Percentiles rank a stretch among this genome's conserved stretches.
phyloP scores from a whole-genome alignment of 1,139 yeast genomes.

The Tardiomyces digboiensis region DNA sequence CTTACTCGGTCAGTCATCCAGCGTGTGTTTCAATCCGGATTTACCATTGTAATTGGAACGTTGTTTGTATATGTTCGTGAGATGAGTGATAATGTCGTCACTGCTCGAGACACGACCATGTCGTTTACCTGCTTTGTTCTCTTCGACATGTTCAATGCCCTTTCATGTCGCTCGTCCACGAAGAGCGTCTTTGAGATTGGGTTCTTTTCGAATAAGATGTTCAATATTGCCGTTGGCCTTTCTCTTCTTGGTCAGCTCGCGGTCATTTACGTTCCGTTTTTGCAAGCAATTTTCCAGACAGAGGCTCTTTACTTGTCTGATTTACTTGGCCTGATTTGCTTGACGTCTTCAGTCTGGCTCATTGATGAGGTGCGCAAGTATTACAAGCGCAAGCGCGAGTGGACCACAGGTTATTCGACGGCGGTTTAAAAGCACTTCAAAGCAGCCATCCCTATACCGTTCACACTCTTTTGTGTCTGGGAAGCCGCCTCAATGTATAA shows the following conservation, averaged over 20 bases:
- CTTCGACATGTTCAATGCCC: constrained; percentile 93
- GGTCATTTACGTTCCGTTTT: constrained; percentile 87
- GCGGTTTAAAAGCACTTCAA: constrained; percentile 11
- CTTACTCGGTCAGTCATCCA: constrained; percentile 57
- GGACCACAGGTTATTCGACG: constrained; percentile 13
- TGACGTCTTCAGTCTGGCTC: constrained; percentile 76
- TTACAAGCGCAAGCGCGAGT: constrained; percentile 15
- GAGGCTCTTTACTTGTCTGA: constrained; percentile 73
- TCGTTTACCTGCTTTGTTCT: constrained; percentile 94
- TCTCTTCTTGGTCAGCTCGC: constrained; percentile 87
- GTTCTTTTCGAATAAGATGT: constrained; percentile 67
- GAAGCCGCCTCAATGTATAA: too few relatives aligned
- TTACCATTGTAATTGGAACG: constrained; percentile 66
- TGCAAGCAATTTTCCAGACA: constrained; percentile 88
- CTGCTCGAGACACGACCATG: constrained; percentile 97
- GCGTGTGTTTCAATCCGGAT: constrained; percentile 68
- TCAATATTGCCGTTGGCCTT: constrained; percentile 86
- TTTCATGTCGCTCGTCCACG: constrained; percentile 80
- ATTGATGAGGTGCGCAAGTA: constrained; percentile 77
- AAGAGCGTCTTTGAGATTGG: constrained; percentile 80
- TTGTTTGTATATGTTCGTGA: constrained; percentile 76
- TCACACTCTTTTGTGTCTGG: too few relatives aligned
- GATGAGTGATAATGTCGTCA: constrained; percentile 71
- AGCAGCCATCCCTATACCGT: too few relatives aligned
- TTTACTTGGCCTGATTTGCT: constrained; percentile 44